Evolutionary conservation across 148 eudicot genomes (phyloP).

Genomic region (Nepenthes gracilis): DNA sequence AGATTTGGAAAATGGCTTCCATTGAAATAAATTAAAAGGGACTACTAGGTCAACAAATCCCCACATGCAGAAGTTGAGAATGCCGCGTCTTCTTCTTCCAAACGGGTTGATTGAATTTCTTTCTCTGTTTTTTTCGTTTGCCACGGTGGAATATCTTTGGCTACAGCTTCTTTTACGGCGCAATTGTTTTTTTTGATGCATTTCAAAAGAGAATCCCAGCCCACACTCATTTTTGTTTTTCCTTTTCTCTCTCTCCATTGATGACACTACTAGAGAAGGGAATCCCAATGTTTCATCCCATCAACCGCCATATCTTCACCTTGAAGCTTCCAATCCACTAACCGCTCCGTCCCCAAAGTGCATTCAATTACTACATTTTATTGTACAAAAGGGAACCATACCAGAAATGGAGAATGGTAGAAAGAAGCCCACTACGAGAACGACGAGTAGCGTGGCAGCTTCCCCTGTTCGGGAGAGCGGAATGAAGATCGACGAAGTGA

Average conservation of each 20-base stretch:
- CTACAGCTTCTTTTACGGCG: no score
- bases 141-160: no score
- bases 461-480: constrained; percentile 62
- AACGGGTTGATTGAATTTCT: no score
- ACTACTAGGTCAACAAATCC: no score
- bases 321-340: constrained; percentile 20
- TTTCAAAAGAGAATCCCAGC: no score
- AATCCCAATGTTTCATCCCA: constrained; percentile 20
- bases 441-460: constrained; percentile 14
- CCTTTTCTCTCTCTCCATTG: constrained; percentile 1
- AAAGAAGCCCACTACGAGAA: constrained; percentile 15
- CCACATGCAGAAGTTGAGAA: no score
- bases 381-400: constrained; percentile 1
- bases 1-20: no score
- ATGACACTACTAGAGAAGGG: neutral
- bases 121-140: no score
- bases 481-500: constrained; percentile 36
- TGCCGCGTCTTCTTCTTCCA: no score
- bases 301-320: constrained; percentile 29
- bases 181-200: no score
- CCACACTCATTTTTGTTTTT: neutral
- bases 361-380: neutral
- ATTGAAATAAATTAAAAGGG: no score
- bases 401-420: constrained; percentile 9
- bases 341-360: constrained; percentile 9